Conservation (phyloP, 2,329 filamentous ascomycete genomes). For the Venturia asperata region DNA sequence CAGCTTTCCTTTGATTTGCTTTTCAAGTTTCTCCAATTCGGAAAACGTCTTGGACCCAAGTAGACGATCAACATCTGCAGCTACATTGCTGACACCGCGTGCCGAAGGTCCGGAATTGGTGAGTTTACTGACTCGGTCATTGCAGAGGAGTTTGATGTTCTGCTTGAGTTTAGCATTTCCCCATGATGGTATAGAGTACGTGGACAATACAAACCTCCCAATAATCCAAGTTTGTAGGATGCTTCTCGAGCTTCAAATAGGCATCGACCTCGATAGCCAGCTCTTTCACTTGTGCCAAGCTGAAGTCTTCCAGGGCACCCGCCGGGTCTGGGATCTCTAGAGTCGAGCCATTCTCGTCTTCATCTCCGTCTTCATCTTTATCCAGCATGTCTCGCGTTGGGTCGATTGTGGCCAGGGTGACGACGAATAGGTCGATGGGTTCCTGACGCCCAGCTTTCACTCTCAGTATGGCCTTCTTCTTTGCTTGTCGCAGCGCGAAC, state of each 20-base stretch:
- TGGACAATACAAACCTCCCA: conserved; percentile 55
- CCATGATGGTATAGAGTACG: neutral
- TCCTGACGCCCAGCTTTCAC: conserved; percentile 86
- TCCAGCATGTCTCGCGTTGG: conserved; percentile 62
- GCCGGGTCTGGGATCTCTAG: conserved; percentile 74
- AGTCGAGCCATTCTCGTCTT: conserved; percentile 65
- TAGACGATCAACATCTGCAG: conserved; percentile 80
- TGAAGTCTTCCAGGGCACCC: conserved; percentile 68
- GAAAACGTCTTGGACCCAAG: conserved; percentile 77
- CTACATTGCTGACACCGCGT: conserved; percentile 72
- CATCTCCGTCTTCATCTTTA: conserved; percentile 54
- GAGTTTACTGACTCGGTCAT: conserved; percentile 62
- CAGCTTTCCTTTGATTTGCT: conserved; percentile 79
- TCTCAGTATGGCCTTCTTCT: conserved; percentile 94
- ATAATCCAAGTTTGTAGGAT: conserved; percentile 71
- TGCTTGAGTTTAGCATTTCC: conserved; percentile 31
- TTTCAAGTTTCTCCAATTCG: conserved; percentile 79
- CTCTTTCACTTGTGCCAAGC: conserved; percentile 60
- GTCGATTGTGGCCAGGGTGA: conserved; percentile 84
- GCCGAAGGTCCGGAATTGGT: conserved; percentile 56
- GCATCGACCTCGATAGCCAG: conserved; percentile 75
- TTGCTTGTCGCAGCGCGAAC: conserved; percentile 92
- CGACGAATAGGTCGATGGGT: conserved; percentile 88
- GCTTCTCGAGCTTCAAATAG: conserved; percentile 74
- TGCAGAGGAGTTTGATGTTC: conserved; percentile 77